Evolutionary conservation across 768 basidiomycete species (phyloP).

Genomic region (Xerocomus potaroensis): DNA sequence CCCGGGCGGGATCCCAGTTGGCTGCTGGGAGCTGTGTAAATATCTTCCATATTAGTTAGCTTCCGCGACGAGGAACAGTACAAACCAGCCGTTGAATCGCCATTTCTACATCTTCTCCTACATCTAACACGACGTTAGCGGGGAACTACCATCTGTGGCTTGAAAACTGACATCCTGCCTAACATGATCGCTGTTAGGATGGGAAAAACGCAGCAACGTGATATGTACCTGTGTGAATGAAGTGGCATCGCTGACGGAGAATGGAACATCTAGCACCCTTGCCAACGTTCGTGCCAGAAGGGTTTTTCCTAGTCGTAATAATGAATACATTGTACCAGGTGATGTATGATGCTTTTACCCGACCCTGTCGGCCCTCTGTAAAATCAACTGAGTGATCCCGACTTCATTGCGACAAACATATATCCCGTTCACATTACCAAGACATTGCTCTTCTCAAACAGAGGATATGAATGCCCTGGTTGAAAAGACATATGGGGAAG

Average conservation of each 20-base stretch:
- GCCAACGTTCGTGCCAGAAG: slow-evolving; percentile 90
- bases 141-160: neutral
- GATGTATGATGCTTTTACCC: slow-evolving; percentile 42
- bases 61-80: neutral
- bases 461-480: slow-evolving; percentile 43
- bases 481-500: slow-evolving; percentile 35
- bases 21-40: slow-evolving; percentile 74
- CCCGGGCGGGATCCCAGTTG: slow-evolving; percentile 81
- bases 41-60: neutral
- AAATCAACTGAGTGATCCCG: slow-evolving; percentile 4
- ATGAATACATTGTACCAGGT: neutral
- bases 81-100: slow-evolving; percentile 78
- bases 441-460: slow-evolving; percentile 96
- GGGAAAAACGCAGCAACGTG: neutral
- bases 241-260: slow-evolving; percentile 91
- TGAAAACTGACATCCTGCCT: slow-evolving; percentile 69
- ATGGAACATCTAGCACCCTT: slow-evolving; percentile 86
- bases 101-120: slow-evolving; percentile 96
- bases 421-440: slow-evolving; percentile 67
- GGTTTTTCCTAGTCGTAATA: slow-evolving; percentile 65
- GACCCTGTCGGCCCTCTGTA: slow-evolving; percentile 81
- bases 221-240: slow-evolving; percentile 78
- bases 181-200: slow-evolving; percentile 9
- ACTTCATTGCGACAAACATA: slow-evolving; percentile 2
- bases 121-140: slow-evolving; percentile 48